phyloP scores from a whole-genome alignment of 2,329 filamentous ascomycete species.

The Ophioceras dolichostomum region DNA sequence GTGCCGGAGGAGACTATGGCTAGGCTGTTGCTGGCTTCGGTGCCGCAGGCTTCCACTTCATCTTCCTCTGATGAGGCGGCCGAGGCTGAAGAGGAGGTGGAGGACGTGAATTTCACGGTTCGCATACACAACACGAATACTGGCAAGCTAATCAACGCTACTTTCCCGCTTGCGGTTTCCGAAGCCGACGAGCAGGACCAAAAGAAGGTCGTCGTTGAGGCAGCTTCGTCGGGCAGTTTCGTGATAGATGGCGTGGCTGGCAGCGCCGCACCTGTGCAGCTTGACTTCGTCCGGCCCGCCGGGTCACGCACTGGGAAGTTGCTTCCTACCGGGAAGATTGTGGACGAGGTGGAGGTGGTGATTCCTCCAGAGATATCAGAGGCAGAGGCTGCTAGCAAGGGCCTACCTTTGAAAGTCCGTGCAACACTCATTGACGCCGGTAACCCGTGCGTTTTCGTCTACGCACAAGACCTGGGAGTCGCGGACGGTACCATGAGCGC shows the following conservation, averaged over 20 bases:
- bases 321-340: slow-evolving; percentile 23
- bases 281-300: slow-evolving; percentile 24
- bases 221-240: slow-evolving; percentile 18
- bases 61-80: too few species aligned
- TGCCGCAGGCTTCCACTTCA: slow-evolving; percentile 9
- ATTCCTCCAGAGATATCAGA: too few species aligned
- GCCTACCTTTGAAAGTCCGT: slow-evolving; percentile 10
- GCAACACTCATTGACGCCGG: slow-evolving; percentile 26
- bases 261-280: slow-evolving; percentile 18
- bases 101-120: slow-evolving; percentile 24
- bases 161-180: slow-evolving; percentile 17
- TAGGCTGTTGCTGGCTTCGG: slow-evolving; percentile 15
- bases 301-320: slow-evolving; percentile 26
- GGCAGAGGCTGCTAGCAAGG: too few species aligned
- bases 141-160: slow-evolving; percentile 33
- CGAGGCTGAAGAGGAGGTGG: too few species aligned
- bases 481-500: slow-evolving; percentile 10
- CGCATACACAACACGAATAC: slow-evolving; percentile 63
- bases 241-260: slow-evolving; percentile 27
- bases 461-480: slow-evolving; percentile 17
- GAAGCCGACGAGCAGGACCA: slow-evolving; percentile 21
- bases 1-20: neutral
- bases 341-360: slow-evolving; percentile 18
- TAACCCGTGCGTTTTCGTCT: slow-evolving; percentile 29
- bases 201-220: slow-evolving; percentile 11